Percentiles rank a stretch among this genome's conserved stretches.
These are phyloP conservation scores for Claviceps purpurea DNA, from an alignment of 2,329 filamentous ascomycete species.

Conservation along the genomic window DNA sequence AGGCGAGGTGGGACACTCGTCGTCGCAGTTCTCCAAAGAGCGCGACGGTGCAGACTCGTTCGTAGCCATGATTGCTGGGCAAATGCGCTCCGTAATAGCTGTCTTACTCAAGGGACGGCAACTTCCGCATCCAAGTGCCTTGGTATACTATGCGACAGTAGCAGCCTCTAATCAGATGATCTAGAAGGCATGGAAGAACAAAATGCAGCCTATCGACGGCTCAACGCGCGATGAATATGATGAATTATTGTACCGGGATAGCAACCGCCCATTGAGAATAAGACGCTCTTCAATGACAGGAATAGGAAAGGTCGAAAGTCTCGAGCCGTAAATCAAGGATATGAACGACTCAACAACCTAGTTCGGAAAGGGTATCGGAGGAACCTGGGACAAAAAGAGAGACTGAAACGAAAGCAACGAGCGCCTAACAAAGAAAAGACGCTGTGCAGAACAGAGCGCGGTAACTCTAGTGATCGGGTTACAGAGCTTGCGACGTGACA, in stretches of 20 bases:
- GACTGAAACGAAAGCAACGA: neutral
- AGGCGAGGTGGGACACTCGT: neutral
- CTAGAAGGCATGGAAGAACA: too few relatives aligned
- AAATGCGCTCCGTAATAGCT: neutral
- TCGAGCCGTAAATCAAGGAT: neutral
- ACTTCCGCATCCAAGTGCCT: neutral
- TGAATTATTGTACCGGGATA: too few relatives aligned
- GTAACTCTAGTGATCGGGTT: neutral
- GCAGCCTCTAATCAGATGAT: neutral
- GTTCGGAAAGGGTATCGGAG: neutral
- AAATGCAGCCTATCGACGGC: too few relatives aligned
- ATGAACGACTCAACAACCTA: neutral
- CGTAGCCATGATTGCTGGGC: neutral
- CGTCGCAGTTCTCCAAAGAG: neutral
- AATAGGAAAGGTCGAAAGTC: too few relatives aligned
- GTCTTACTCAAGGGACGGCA: neutral
- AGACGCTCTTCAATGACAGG: too few relatives aligned
- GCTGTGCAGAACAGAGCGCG: neutral
- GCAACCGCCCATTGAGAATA: too few relatives aligned
- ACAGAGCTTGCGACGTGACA: neutral
- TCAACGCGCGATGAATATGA: too few relatives aligned
- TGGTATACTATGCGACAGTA: neutral
- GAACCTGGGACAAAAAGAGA: neutral
- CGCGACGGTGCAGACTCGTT: neutral
- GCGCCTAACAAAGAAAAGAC: neutral